Base-by-base conservation (phyloP, 2,329 filamentous ascomycete genomes). In the Colletotrichum gigasporum region DNA sequence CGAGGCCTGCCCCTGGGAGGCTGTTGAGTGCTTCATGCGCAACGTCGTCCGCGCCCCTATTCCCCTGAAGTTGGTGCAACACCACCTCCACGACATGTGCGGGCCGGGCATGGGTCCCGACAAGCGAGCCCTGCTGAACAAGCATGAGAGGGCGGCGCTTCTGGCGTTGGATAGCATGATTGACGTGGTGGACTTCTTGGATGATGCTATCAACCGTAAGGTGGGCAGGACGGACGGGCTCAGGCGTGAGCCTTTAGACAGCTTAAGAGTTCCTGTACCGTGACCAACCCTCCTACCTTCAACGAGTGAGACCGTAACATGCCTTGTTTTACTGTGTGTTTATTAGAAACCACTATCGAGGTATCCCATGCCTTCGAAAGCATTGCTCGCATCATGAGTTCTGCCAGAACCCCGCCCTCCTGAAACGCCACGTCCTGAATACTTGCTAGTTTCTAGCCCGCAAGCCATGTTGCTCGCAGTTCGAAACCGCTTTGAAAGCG, bases 31-130 rank as follows among this genome's bases (percentile, higher is more conserved):
- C 12, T 91, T 92, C 72, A 79, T 92, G 78, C 83, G 80, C 63
- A 83, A 86, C 63, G 83, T 83, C 9, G 82, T 86, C 9, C 79
- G 80, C 37, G 80, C 80, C 1, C 89, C 89, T 5, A 78, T 91
- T 26, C 89, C 88, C 2, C 83, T 87, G 67, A 88, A 89, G 73
- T 77, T 92, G 42, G 83, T 85, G 5, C 79, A 88, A 60, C 89
- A 92, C 73, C 90, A 92, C 73, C 72, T 92, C 26, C 82, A 80
- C 60, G 88, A 92, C 77, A 92, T 92, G 89, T 85, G 82, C 67
- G 82, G 80, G 1, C 84, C 86, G 4, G 86, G 86, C 14, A 83
- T 87, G 74, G 82, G 83, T 0, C 71, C 80, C 11, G 79, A 85
- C 70, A 86, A 87, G 74, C 73, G 72, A 2, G 74, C 82, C 5